phyloP scores from a whole-genome alignment of 2,329 filamentous ascomycete genomes.

The Colletotrichum chrysophilum region DNA sequence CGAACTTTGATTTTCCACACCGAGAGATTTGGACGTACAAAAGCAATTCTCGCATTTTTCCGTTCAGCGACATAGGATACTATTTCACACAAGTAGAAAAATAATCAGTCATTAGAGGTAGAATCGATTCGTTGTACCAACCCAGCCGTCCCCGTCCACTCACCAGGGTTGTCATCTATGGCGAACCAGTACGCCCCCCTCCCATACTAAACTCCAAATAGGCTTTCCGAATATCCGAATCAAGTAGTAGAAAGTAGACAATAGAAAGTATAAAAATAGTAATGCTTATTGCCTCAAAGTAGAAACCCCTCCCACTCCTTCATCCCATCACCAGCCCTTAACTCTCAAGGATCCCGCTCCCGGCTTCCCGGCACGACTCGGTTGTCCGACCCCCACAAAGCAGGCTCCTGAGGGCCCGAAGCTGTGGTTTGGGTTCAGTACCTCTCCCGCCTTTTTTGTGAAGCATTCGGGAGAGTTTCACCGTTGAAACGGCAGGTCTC shows the following conservation, averaged over 20 bases:
- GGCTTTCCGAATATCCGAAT: background rate
- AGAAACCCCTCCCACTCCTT: background rate
- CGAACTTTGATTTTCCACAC: background rate
- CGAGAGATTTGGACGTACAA: too few species aligned
- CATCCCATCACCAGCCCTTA: background rate
- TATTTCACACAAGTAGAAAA: too few species aligned
- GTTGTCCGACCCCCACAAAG: background rate
- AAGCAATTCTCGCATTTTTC: too few species aligned
- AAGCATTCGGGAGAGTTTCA: background rate
- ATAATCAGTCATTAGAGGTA: background rate
- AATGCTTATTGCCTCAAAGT: background rate
- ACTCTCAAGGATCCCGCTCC: background rate
- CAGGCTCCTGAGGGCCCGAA: accelerated
- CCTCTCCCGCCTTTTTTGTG: background rate
- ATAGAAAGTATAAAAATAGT: background rate
- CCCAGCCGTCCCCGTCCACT: background rate
- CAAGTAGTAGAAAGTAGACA: background rate
- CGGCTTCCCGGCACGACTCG: background rate
- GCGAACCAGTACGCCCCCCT: background rate
- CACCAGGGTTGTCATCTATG: background rate
- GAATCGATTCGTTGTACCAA: background rate
- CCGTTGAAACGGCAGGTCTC: background rate
- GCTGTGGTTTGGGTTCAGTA: background rate
- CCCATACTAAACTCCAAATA: background rate
- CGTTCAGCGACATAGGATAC: too few species aligned